These are phyloP conservation scores for Sequoia sempervirens DNA, from an alignment of 75 land plant species.

Conservation along the genomic window DNA sequence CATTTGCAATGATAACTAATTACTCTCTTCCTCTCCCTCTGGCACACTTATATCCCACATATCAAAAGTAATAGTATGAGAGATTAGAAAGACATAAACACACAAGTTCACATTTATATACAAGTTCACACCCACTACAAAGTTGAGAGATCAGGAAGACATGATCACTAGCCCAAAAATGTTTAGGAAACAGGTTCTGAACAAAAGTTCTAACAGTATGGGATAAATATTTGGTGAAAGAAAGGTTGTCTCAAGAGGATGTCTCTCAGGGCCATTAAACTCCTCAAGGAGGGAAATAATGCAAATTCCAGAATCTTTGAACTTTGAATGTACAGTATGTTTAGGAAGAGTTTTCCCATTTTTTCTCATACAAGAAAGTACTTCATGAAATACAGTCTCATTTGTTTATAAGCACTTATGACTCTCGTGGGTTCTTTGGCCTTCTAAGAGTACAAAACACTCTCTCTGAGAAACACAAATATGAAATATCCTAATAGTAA, in stretches of 20 bases:
- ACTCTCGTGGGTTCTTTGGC: not conserved
- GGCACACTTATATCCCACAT: not conserved
- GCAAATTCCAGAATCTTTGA: not conserved
- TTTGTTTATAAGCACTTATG: not conserved
- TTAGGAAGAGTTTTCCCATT: not conserved
- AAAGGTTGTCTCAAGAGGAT: not conserved
- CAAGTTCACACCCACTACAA: not conserved
- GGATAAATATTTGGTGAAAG: not conserved
- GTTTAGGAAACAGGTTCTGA: not conserved
- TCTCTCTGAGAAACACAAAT: not conserved
- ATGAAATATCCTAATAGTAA: not conserved
- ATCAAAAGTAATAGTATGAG: too few relatives aligned
- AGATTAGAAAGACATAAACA: too few relatives aligned
- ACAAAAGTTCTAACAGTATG: not conserved
- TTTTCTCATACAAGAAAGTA: not conserved
- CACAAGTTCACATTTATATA: too few relatives aligned
- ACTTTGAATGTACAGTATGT: not conserved
- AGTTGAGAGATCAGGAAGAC: not conserved
- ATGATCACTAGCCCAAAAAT: not conserved
- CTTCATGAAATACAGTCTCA: not conserved
- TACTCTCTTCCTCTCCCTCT: not conserved
- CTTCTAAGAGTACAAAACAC: not conserved
- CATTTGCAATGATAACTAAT: not conserved
- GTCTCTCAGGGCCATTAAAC: not conserved
- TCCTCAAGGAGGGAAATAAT: not conserved